Conservation (phyloP, 1,139 yeast species). For the Debaryomyces coudertii region DNA sequence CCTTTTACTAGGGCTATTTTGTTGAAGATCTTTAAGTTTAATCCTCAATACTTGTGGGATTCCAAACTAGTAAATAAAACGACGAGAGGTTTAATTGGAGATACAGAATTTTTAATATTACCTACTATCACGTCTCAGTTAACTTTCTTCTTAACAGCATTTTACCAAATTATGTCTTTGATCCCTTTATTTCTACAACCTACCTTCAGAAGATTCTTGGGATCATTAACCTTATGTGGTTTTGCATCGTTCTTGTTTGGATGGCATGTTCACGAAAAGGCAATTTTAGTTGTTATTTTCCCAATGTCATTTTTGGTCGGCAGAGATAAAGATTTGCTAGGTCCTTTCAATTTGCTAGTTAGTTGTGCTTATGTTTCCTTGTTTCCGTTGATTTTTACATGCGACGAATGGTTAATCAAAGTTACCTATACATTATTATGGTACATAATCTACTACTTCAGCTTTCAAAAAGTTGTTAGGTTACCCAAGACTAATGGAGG, state of each 20-base stretch:
- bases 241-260: conserved; percentile 92
- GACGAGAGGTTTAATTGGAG: conserved; percentile 92
- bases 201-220: conserved; percentile 75
- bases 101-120: conserved; percentile 75
- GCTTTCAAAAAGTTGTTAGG: conserved; percentile 66
- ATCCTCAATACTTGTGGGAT: conserved; percentile 30
- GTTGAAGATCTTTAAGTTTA: conserved; percentile 36
- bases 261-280: conserved; percentile 99
- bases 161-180: conserved; percentile 78
- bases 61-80: conserved; percentile 41
- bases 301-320: conserved; percentile 83
- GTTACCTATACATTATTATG: conserved; percentile 80
- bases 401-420: conserved; percentile 79
- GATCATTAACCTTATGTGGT: conserved; percentile 86
- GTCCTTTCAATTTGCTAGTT: conserved; percentile 66
- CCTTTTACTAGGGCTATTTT: conserved; percentile 48
- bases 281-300: conserved; percentile 82
- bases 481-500: conserved; percentile 55
- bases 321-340: conserved; percentile 69
- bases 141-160: conserved; percentile 77
- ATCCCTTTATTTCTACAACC: conserved; percentile 79
- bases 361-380: conserved; percentile 86
- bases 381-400: conserved; percentile 83
- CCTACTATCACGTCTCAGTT: conserved; percentile 79
- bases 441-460: conserved; percentile 76